A percentile compares a stretch with the other conserved stretches of the same genome.
Conservation (phyloP, 2,329 filamentous ascomycete genomes). For the Colletotrichum truncatum region DNA sequence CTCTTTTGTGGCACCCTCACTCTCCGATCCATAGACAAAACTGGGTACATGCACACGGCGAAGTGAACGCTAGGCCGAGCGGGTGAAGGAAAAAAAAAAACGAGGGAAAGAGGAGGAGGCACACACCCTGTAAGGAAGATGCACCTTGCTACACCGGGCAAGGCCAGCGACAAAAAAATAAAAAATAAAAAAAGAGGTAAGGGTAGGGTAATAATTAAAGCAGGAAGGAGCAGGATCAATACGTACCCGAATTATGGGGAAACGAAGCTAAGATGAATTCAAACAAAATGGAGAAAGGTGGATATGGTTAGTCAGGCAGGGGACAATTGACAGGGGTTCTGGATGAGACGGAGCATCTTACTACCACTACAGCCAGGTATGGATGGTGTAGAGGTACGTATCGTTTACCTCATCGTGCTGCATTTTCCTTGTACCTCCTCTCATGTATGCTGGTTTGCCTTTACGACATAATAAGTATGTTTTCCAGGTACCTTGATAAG, state of each 20-base stretch:
- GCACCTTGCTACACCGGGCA: conserved; percentile 19
- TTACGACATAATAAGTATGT: too few species aligned
- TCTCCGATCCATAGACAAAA: conserved; percentile 26
- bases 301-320: conserved; percentile 22
- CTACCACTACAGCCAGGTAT: neutral
- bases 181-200: neutral
- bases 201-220: conserved; percentile 21
- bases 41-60: neutral
- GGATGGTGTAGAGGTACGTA: neutral
- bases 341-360: conserved; percentile 12
- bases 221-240: conserved; percentile 1
- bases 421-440: too few species aligned
- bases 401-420: neutral
- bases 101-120: neutral
- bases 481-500: neutral
- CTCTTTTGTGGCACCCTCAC: neutral
- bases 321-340: conserved; percentile 11
- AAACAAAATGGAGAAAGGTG: conserved; percentile 18
- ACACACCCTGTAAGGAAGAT: conserved; percentile 1
- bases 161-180: neutral
- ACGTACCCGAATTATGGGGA: conserved; percentile 28
- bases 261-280: conserved; percentile 11
- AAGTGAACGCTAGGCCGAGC: conserved; percentile 14
- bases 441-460: too few species aligned
- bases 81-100: neutral